Conservation (phyloP, 257 asterid genomes). For the Plectranthus barbatus region DNA sequence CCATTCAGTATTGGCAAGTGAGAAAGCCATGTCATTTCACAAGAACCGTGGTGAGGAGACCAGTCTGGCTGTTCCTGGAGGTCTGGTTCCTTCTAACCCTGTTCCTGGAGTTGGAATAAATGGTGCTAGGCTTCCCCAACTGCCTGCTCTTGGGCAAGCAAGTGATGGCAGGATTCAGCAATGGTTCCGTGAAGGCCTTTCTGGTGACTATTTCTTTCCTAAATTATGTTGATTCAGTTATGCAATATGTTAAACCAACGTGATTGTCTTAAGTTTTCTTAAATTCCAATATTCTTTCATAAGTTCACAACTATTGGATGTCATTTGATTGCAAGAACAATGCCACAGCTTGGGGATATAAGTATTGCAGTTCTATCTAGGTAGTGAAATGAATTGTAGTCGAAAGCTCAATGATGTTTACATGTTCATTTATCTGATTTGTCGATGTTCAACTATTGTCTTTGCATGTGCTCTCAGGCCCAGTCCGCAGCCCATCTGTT, state of each 20-base stretch:
- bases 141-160: slow-evolving; percentile 47
- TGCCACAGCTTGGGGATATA: not conserved
- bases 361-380: not conserved
- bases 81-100: slow-evolving; percentile 33
- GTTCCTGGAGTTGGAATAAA: slow-evolving; percentile 31
- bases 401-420: not conserved
- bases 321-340: not conserved
- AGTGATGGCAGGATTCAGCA: slow-evolving; percentile 68
- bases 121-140: slow-evolving; percentile 26
- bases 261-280: not conserved
- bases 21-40: slow-evolving; percentile 46
- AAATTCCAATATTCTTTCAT: not conserved
- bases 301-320: not conserved
- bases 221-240: not conserved
- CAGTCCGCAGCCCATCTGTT: not conserved
- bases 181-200: slow-evolving; percentile 90
- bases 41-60: slow-evolving; percentile 35
- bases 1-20: slow-evolving; percentile 64
- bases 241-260: not conserved
- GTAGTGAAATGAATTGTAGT: not conserved
- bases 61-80: slow-evolving; percentile 53
- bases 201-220: slow-evolving; percentile 39
- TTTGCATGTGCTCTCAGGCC: not conserved
- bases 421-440: not conserved
- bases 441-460: not conserved